Percentiles rank a stretch among this genome's conserved stretches.
These are phyloP conservation scores for Quercus ilex DNA, from an alignment of 306 rosid genomes.

Conservation along the genomic window DNA sequence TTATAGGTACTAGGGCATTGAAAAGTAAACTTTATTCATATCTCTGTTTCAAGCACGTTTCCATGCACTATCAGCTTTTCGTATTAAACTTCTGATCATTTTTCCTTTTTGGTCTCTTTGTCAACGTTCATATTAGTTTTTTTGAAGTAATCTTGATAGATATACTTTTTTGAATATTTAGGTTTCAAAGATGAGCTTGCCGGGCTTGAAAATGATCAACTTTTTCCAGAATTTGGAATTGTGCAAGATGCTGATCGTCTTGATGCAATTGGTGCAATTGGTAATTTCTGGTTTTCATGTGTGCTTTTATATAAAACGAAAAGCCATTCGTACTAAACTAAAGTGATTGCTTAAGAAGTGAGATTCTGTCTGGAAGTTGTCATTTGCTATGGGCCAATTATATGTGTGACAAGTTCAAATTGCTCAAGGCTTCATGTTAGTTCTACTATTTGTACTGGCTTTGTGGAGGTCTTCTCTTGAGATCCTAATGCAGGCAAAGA, in stretches of 20 bases:
- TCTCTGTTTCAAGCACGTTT: no score
- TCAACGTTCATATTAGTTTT: background rate
- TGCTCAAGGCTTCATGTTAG: no score
- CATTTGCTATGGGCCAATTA: background rate
- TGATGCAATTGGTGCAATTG: conserved; percentile 97
- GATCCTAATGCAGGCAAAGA: no score
- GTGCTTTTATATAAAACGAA: background rate
- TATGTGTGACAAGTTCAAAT: no score
- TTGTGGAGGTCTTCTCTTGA: no score
- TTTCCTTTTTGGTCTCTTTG: background rate
- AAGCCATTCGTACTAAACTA: background rate
- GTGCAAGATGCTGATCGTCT: conserved; percentile 97
- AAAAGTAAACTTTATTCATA: no score
- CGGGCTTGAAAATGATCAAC: conserved; percentile 41
- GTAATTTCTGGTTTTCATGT: conserved; percentile 33
- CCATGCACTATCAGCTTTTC: background rate
- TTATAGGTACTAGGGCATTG: no score
- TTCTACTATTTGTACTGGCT: no score
- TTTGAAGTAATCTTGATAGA: background rate
- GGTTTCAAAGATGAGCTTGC: conserved; percentile 87
- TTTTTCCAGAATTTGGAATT: conserved; percentile 68
- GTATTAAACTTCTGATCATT: background rate
- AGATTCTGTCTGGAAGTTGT: background rate
- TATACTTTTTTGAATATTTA: conserved; percentile 28
- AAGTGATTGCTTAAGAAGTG: background rate